Percentiles rank a stretch among this genome's conserved stretches.
phyloP scores from a whole-genome alignment of 73 alveolate species.

The Paraurostyla sp. region DNA sequence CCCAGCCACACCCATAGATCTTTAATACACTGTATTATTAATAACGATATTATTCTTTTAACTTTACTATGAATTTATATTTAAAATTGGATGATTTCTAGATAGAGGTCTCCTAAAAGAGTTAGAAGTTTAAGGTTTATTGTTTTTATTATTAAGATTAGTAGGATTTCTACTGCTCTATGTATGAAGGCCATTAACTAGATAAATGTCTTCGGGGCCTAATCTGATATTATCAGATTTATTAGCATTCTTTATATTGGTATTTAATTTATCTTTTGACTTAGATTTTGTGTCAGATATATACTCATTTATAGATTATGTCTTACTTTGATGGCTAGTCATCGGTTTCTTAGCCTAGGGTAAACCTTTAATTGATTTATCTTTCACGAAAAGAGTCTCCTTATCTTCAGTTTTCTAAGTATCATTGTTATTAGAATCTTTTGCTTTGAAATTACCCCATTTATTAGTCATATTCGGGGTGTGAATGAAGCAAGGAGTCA shows the following conservation, averaged over 20 bases:
- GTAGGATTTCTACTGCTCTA: not conserved
- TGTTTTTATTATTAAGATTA: not conserved
- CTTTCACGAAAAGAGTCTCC: not conserved
- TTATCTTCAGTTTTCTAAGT: not conserved
- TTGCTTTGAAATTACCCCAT: conserved; percentile 38
- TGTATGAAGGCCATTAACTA: not conserved
- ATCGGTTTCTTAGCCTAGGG: not conserved
- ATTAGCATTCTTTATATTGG: not conserved
- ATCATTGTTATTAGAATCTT: not conserved
- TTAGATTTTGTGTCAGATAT: no score
- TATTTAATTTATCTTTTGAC: not conserved
- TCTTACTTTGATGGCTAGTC: conserved; percentile 42
- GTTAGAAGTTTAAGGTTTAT: conserved; percentile 32
- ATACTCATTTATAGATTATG: not conserved
- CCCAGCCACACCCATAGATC: no score
- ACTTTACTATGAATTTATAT: not conserved
- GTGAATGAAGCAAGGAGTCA: conserved; percentile 60
- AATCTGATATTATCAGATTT: not conserved
- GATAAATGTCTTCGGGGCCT: conserved; percentile 40
- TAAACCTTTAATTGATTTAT: not conserved
- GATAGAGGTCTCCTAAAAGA: conserved; percentile 57
- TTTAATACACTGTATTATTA: no score
- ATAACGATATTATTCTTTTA: no score
- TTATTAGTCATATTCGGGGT: conserved; percentile 60
- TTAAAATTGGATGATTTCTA: conserved; percentile 26